These are phyloP conservation scores for Fusarium compactum DNA, from an alignment of 2,329 filamentous ascomycete genomes.

Conservation along the genomic window DNA sequence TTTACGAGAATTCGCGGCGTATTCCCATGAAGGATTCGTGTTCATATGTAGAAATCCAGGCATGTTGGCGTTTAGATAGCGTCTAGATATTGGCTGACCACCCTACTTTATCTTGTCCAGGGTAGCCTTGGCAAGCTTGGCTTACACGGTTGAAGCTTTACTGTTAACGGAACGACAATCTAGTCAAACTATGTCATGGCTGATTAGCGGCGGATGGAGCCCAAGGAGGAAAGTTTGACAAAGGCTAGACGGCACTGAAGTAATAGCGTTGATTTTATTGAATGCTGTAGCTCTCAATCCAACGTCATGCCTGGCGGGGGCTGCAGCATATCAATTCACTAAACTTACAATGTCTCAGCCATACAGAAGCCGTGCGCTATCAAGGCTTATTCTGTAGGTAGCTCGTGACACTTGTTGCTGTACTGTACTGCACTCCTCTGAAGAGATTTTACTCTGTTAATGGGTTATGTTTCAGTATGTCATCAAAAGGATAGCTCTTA, in stretches of 20 bases:
- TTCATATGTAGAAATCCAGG: too few relatives aligned
- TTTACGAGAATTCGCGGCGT: background rate
- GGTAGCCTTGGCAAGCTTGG: slow-evolving; percentile 11
- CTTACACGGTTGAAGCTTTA: background rate
- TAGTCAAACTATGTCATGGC: background rate
- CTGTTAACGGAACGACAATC: background rate
- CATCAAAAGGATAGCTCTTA: background rate
- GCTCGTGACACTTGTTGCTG: background rate
- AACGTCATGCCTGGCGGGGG: slow-evolving; percentile 47
- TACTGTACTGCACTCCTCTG: background rate
- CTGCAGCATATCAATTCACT: slow-evolving; percentile 9
- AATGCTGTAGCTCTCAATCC: slow-evolving; percentile 35
- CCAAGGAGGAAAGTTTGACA: background rate
- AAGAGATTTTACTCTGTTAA: background rate
- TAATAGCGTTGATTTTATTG: background rate
- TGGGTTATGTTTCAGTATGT: background rate
- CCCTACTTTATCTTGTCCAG: slow-evolving; percentile 2
- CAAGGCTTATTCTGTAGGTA: slow-evolving; percentile 10
- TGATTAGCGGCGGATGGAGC: background rate
- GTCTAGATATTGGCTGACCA: slow-evolving; percentile 27
- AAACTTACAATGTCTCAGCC: slow-evolving; percentile 1
- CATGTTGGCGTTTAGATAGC: slow-evolving; percentile 21
- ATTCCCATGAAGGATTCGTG: background rate
- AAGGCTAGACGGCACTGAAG: slow-evolving; percentile 1
- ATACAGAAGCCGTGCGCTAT: slow-evolving; percentile 12